Evolutionary conservation across 805 yeast genomes (phyloP).

Genomic region (Gaillardinia entomophila): DNA sequence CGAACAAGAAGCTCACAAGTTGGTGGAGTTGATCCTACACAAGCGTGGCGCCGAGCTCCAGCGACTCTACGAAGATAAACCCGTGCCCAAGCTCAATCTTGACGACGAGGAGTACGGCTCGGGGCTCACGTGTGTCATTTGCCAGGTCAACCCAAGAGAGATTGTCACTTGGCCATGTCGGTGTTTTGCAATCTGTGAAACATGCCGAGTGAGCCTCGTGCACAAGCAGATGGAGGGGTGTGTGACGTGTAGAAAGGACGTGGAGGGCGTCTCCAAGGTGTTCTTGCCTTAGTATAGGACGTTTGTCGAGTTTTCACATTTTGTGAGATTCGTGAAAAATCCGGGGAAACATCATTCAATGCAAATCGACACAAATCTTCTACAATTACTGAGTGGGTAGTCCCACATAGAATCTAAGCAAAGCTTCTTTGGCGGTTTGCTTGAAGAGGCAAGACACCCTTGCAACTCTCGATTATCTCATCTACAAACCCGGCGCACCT

Average conservation of each 20-base stretch:
- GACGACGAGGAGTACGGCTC: slow-evolving; percentile 22
- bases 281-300: slow-evolving; percentile 46
- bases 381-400: too few species aligned
- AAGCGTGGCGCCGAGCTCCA: slow-evolving; percentile 3
- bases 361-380: too few species aligned
- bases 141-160: slow-evolving; percentile 68
- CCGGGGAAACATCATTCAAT: too few species aligned
- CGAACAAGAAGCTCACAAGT: slow-evolving; percentile 2
- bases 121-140: slow-evolving; percentile 64
- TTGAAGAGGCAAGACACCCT: too few species aligned
- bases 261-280: slow-evolving; percentile 59
- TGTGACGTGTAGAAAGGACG: slow-evolving; percentile 76
- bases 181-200: slow-evolving; percentile 84
- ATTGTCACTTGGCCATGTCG: slow-evolving; percentile 90
- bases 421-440: too few species aligned
- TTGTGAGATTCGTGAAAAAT: too few species aligned
- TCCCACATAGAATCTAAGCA: too few species aligned
- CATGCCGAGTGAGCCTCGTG: slow-evolving; percentile 70
- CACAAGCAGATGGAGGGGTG: slow-evolving; percentile 70
- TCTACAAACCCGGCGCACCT: too few species aligned
- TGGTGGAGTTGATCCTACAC: slow-evolving; percentile 16
- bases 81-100: slow-evolving; percentile 2
- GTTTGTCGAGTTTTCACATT: too few species aligned
- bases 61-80: slow-evolving; percentile 2
- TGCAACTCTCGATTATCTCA: too few species aligned